Base-by-base conservation (phyloP, 1,284 basidiomycete genomes). In the Pterulicium gracile region DNA sequence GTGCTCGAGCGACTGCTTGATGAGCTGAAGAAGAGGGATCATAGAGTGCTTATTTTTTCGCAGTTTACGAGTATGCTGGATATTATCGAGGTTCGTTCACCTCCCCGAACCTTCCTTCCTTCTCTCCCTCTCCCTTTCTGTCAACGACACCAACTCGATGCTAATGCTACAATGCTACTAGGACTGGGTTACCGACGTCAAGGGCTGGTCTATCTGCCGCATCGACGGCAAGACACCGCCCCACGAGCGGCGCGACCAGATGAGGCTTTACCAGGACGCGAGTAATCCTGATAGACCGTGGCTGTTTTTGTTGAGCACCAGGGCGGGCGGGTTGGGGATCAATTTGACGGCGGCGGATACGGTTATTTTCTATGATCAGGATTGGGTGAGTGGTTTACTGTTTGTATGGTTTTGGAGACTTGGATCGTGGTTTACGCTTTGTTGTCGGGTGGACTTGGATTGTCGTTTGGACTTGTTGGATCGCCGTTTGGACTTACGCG, bases 21-120 rank as follows among this genome's bases (percentile, higher is more conserved):
- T 39, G 90, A 83, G 47, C 66, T 98, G n/a, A 91, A 96, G 63
- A 69, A 69, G 18, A 67, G 80, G 10, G 78, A 76, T 3, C 94
- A 97, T 66, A 95, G 94, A 61, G 94, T 97, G 0, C 68, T 98
- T 22, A 63, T 98, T 24, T 98, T 98, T 65, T 86, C 87, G 48
- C 93, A 97, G 65, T 96, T 98, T 63, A 94, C 87, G 40, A 93
- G 86, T 1, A 93, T 97, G 91, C 68, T 98, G 45, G 88, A 98
- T 59, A 88, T 98, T 52, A 88, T 98, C 49, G 81, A 93, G 72
- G 88, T 88, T 44, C 44, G 67, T 60, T 3, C 43, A n/a, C n/a
- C n/a, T n/a, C n/a, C n/a, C n/a, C n/a, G n/a, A n/a, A n/a, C n/a
- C n/a, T n/a, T n/a, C n/a, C n/a, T n/a, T n/a, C n/a, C n/a, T n/a